Percentiles rank a stretch among this genome's conserved stretches.
These are phyloP conservation scores for Nicotiana sylvestris DNA, from an alignment of 257 asterid genomes.

Conservation along the genomic window DNA sequence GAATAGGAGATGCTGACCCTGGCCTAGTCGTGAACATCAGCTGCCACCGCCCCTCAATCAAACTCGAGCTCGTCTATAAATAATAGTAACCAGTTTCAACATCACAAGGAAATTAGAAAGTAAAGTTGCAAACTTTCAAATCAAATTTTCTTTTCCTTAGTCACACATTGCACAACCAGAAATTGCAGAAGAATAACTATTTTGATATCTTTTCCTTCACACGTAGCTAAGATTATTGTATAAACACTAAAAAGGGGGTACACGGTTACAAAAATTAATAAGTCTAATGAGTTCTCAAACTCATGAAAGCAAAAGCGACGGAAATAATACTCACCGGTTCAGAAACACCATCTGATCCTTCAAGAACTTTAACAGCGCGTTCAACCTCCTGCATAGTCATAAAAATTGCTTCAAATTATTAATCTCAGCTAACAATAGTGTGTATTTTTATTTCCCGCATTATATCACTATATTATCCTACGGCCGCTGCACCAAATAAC, in stretches of 20 bases:
- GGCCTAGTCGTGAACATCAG: conserved; percentile 96
- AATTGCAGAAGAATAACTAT: neutral
- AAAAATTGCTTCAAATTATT: neutral
- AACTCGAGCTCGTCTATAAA: conserved; percentile 73
- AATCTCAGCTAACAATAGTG: too few relatives aligned
- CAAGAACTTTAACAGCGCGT: conserved; percentile 65
- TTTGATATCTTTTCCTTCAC: neutral
- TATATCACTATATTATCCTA: too few relatives aligned
- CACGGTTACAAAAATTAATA: neutral
- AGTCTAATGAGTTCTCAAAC: neutral
- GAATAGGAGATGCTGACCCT: conserved; percentile 88
- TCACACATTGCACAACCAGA: neutral
- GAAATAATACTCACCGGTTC: conserved; percentile 61
- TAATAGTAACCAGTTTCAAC: neutral
- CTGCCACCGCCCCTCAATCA: conserved; percentile 92
- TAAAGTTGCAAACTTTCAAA: neutral
- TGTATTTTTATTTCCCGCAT: too few relatives aligned
- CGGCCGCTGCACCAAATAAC: too few relatives aligned
- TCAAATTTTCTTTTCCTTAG: neutral
- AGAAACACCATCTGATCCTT: conserved; percentile 55
- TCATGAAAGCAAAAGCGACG: neutral
- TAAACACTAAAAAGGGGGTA: neutral
- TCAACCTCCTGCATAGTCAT: conserved; percentile 64
- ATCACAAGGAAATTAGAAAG: neutral
- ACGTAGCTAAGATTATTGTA: too few relatives aligned